Base-by-base conservation (phyloP, 2,329 filamentous ascomycete genomes). In the Chrysosporium queenslandicum region DNA sequence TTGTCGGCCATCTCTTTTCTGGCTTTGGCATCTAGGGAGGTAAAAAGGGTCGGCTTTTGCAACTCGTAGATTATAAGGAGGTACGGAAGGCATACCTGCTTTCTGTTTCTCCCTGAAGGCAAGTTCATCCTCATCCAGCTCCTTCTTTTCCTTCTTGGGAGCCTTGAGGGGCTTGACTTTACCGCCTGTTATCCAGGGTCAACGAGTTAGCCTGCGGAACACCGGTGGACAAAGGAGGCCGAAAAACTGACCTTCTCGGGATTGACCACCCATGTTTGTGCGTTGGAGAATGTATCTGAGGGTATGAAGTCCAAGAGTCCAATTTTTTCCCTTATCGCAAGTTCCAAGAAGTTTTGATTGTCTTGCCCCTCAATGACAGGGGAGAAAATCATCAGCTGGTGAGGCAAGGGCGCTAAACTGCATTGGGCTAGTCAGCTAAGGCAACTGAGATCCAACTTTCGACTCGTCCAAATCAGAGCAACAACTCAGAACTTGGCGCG, bases 81-180 rank as follows among this genome's bases (percentile, higher is more conserved):
- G n/a, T n/a, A n/a, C n/a, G n/a, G n/a, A n/a, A n/a, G n/a, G n/a
- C n/a, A 61, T 76, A 94, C 90, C 87, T 54, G 86, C 87, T 63
- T 77, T 81, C 76, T 89, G 85, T 82, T 89, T 94, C 69, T 85
- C 81, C 65, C 82, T 83, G 78, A 78, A 89, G 4, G 87, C 88
- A 67, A 83, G 71, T 59, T 95, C 89, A 41, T 94, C 88, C 0
- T 95, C 89, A 67, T 95, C 90, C 54, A 90, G 71, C 1, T 95
- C 89, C 71, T 84, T 85, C 66, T 78, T 76, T 50, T 79, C 77
- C 79, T 91, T 94, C 83, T 95, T 96, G 56, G 87, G 77, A 60
- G 85, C 80, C 83, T 95, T 96, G 72, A 88, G 76, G 61, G 86
- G 86, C 80, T 89, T 88, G 61, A 74, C 81, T 77, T 89, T 90